Evolutionary conservation across 2,329 filamentous ascomycete species (phyloP).

Genomic region (Trichoderma sp.): DNA sequence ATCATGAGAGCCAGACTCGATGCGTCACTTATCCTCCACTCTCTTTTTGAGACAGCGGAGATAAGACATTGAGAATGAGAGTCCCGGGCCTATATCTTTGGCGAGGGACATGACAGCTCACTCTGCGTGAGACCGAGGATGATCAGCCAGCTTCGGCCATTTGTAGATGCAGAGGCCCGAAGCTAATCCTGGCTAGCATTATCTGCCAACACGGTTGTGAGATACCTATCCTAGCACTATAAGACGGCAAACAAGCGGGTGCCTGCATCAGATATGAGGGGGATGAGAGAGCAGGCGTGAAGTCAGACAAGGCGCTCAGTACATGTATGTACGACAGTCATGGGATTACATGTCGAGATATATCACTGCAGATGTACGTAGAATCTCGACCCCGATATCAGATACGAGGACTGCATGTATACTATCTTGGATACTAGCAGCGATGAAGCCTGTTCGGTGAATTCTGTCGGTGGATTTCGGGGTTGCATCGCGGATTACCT

Average conservation of each 20-base stretch:
- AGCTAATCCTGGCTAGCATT: too few species aligned
- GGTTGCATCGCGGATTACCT: background rate
- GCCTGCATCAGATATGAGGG: background rate
- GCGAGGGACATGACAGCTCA: background rate
- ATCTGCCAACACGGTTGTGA: background rate
- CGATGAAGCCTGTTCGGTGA: background rate
- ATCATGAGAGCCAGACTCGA: background rate
- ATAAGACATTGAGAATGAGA: background rate
- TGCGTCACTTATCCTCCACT: background rate
- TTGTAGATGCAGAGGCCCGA: background rate
- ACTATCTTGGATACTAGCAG: background rate
- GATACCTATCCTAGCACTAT: background rate
- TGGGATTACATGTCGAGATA: background rate
- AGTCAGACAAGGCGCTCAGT: background rate
- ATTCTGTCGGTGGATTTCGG: conserved; percentile 3
- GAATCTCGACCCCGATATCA: background rate
- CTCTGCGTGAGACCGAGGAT: background rate
- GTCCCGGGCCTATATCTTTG: background rate
- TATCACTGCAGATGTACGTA: background rate
- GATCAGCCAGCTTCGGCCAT: background rate
- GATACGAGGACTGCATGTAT: background rate
- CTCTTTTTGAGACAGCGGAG: background rate
- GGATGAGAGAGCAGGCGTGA: background rate
- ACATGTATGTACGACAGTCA: background rate
- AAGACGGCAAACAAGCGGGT: background rate